phyloP scores from a whole-genome alignment of 169 alveolate genomes.

The Plasmodium vivax region DNA sequence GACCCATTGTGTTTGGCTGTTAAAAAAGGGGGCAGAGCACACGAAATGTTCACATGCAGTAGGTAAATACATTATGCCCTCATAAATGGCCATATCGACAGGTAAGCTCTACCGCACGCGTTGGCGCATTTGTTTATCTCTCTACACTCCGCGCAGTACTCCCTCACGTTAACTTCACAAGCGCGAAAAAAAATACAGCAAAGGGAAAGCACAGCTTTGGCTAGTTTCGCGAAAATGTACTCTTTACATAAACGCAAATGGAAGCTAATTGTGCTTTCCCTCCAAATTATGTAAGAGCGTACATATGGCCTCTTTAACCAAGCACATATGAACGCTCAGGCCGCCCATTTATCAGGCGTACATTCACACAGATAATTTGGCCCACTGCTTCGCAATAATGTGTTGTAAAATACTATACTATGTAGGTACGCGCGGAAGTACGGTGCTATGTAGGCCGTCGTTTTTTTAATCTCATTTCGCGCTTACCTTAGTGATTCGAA shows the following conservation, averaged over 20 bases:
- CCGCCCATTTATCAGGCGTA: neutral
- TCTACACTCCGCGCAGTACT: neutral
- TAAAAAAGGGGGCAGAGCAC: neutral
- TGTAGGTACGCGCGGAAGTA: neutral
- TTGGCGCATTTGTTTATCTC: neutral
- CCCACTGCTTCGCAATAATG: neutral
- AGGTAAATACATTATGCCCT: neutral
- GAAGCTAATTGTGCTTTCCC: neutral
- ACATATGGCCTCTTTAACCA: neutral
- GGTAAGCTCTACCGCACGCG: neutral
- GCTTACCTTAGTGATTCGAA: neutral
- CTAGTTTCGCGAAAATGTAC: neutral
- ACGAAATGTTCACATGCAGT: neutral
- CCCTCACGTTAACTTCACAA: neutral
- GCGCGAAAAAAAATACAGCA: neutral
- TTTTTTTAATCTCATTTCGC: neutral
- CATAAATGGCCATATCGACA: neutral
- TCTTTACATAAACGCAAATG: neutral
- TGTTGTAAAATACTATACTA: neutral
- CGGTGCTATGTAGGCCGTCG: neutral
- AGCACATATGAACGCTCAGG: neutral
- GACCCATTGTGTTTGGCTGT: conserved; percentile 86
- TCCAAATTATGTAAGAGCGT: neutral
- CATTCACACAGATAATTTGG: neutral
- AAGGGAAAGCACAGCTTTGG: neutral